Base-by-base conservation (phyloP, 2,329 filamentous ascomycete genomes). In the Pyricularia grisea region DNA sequence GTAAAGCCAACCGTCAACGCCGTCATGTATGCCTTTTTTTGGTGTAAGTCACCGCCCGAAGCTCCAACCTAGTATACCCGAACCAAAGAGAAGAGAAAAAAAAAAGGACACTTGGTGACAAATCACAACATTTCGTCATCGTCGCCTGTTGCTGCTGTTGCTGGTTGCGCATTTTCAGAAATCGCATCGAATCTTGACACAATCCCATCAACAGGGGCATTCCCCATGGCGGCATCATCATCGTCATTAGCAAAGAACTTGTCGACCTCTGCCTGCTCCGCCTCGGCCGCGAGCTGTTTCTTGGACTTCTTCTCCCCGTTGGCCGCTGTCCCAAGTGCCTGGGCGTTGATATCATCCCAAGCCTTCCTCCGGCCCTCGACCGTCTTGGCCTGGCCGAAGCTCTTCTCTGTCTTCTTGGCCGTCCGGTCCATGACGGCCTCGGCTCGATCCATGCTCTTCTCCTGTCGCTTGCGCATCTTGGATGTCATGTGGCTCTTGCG, bases 361-460 rank as follows among this genome's bases (percentile, higher is more conserved):
- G 78, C 78, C 75, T 85, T 85, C 25, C 81, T 80, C 71, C 87
- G 78, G 61, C 78, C 75, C 72, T 86, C 81, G 10, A 87, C 80
- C 20, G 73, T 78, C 69, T 79, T 79, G 0, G 83, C 81, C 67
- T 82, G 79, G 12, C 77, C 80, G 72, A 85, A 81, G 76, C 86
- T 89, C 77, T 81, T 83, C 75, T 84, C 79, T 36, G 87, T 78
- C 78, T 88, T 89, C 72, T 75, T 79, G 71, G 81, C 80, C 12
- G 85, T 89, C 72, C 86, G 83, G 75, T 89, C 88, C 75, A 85
- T 78, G 68, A 90, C 77, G 50, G 85, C 86, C 75, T 85, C 85
- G 33, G 87, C 88, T 74, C 84, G 84, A 74, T 88, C 86, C 69
- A 86, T 78, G 67, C 80, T 84, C 74, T 82, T 85, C 73, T 89